Conservation (phyloP, 371 early-diverging fungal species). For the Syncephalis plumigaleata region DNA sequence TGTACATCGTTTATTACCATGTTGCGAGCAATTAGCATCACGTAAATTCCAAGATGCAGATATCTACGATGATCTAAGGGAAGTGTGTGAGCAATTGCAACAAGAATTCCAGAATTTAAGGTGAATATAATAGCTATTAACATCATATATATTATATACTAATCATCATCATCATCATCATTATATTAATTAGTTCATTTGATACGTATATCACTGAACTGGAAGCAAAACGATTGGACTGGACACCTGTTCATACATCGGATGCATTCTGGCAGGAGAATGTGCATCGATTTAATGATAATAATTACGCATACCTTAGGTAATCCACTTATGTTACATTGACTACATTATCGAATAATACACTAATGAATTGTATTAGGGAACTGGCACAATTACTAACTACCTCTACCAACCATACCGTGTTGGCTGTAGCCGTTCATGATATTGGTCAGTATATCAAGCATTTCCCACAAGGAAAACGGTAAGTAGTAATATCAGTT, state of each 20-base stretch:
- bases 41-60: conserved; percentile 88
- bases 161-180: neutral
- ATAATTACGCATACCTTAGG: conserved; percentile 53
- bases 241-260: conserved; percentile 84
- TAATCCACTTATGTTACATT: conserved; percentile 9
- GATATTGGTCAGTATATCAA: conserved; percentile 91
- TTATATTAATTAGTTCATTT: conserved; percentile 60
- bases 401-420: conserved; percentile 37
- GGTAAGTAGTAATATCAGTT: conserved; percentile 25
- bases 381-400: conserved; percentile 44
- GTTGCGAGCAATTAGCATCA: conserved; percentile 55
- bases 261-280: conserved; percentile 90
- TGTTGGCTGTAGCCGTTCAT: conserved; percentile 75
- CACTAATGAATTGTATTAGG: conserved; percentile 14
- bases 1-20: conserved; percentile 62
- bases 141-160: neutral
- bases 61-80: conserved; percentile 60
- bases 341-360: neutral
- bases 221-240: conserved; percentile 68
- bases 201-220: conserved; percentile 88
- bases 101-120: conserved; percentile 56
- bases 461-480: conserved; percentile 65
- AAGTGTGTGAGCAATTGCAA: conserved; percentile 49
- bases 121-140: conserved; percentile 15
- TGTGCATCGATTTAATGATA: conserved; percentile 53